phyloP scores from a whole-genome alignment of 139 green algal species.

The Dunaliella sp. region DNA sequence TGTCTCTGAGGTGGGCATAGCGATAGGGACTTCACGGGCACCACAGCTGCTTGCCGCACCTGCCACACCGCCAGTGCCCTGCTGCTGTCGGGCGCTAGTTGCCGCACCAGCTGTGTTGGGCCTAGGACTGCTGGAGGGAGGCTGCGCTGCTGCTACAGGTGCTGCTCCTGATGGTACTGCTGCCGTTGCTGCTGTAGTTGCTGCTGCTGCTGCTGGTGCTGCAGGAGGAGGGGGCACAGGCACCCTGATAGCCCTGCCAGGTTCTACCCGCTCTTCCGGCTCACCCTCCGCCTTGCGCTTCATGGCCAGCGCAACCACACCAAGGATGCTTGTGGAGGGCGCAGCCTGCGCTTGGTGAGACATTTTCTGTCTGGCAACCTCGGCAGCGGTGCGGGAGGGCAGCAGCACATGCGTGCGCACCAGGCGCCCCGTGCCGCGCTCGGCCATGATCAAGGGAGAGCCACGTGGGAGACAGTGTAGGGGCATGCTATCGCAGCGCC shows the following conservation, averaged over 20 bases:
- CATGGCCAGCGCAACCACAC: not conserved
- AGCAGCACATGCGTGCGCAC: not conserved
- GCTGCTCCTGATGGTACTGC: no score
- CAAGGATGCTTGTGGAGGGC: not conserved
- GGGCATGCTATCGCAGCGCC: not conserved
- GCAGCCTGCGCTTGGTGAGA: not conserved
- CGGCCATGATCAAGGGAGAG: not conserved
- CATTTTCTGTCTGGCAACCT: not conserved
- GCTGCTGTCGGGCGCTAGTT: not conserved
- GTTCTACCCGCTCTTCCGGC: not conserved
- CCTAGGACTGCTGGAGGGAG: not conserved
- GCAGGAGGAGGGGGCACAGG: no score
- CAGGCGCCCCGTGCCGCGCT: not conserved
- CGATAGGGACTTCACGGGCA: not conserved
- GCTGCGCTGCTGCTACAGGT: no score
- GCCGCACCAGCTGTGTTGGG: not conserved
- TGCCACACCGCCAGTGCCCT: not conserved
- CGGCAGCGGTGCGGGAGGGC: not conserved
- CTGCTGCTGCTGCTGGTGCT: no score
- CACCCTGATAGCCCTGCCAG: not conserved
- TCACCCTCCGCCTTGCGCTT: not conserved
- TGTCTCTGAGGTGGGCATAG: not conserved
- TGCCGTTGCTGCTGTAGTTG: no score
- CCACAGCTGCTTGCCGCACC: not conserved
- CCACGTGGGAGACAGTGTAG: not conserved